Evolutionary conservation across 2,329 filamentous ascomycete genomes (phyloP), one percentile per base, ranked within the genome.

Genomic region (Cercospora berteroae): DNA sequence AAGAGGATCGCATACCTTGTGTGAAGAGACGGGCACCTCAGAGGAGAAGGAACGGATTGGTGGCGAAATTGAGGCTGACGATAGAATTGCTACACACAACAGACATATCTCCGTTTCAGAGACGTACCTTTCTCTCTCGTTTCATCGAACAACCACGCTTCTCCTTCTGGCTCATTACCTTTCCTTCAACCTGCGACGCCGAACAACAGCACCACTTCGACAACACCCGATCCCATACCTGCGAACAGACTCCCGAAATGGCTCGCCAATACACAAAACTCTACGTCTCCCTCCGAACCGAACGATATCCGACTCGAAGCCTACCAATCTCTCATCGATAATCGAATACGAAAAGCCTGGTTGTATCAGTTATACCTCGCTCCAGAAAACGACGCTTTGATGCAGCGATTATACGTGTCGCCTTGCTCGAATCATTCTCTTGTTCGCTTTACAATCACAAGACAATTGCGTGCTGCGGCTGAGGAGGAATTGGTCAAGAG

Each of bases 141-240:
- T 6, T 81, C 92, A 4, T 96, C 93, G 4, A 96, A 88, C 73
- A 98, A 98, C 79, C 95, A 98, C 82, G 93, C 94, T 61, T 97
- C 94, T 2, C 94, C 94, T 0, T 90, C 89, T 23, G 94, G 94
- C 66, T 85, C 89, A n/a, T 85, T 98, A 13, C 95, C 95, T 0
- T 98, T 96, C 80, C 85, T 99, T 52, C 85, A 94, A 8, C 90
- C 91, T 9, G 74, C 74, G 73, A 39, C 66, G 10, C 44, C 73
- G 25, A 57, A 70, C 39, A 71, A 70, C 6, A 42, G 44, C 44
- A 50, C 18, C 3, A 50, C 0, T 58, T 68, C 79, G 18, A 71
- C 82, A 33, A 79, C 80, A 60, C 70, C 79, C 29, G 79, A 80
- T 61, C 76, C 80, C 7, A 76, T 94, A 4, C 80, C 87, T 0